A percentile compares a stretch with the other conserved stretches of the same genome.
These are phyloP conservation scores for Phaffia rhodozyma DNA, from an alignment of 1,284 basidiomycete species.

Conservation along the genomic window DNA sequence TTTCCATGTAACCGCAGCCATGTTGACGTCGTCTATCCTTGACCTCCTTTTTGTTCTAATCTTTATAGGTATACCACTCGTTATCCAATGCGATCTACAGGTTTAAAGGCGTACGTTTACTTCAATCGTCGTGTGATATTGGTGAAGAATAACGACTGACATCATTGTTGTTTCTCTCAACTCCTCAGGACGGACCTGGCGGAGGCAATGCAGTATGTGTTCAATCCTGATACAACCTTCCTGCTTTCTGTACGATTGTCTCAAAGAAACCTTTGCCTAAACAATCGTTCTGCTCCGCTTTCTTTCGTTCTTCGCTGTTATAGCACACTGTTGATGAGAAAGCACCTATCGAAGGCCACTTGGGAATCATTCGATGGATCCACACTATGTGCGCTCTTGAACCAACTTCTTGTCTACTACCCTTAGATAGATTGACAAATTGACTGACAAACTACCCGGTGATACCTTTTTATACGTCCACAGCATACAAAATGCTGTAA, in stretches of 20 bases:
- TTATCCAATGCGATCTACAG: background rate
- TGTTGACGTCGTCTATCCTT: slow-evolving; percentile 27
- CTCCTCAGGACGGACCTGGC: slow-evolving; percentile 20
- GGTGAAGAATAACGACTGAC: slow-evolving; percentile 27
- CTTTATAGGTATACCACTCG: background rate
- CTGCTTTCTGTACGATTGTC: background rate
- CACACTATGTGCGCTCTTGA: slow-evolving; percentile 21
- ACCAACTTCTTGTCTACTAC: no score
- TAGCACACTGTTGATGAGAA: slow-evolving; percentile 35
- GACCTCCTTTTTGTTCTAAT: background rate
- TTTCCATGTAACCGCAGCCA: slow-evolving; percentile 25
- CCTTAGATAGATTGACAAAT: no score
- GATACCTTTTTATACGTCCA: no score
- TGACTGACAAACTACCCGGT: no score
- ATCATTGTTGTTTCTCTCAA: slow-evolving; percentile 33
- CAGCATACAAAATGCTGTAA: no score
- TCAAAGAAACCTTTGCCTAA: background rate
- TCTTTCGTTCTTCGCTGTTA: background rate
- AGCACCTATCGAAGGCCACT: slow-evolving; percentile 26
- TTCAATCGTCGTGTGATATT: background rate
- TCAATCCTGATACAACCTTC: background rate
- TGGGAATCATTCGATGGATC: slow-evolving; percentile 30
- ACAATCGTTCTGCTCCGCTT: background rate
- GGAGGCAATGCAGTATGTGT: slow-evolving; percentile 10
- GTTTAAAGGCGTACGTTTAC: slow-evolving; percentile 5